These are phyloP conservation scores for Wickerhamiella musiphila DNA, from an alignment of 805 yeast species.

Conservation along the genomic window DNA sequence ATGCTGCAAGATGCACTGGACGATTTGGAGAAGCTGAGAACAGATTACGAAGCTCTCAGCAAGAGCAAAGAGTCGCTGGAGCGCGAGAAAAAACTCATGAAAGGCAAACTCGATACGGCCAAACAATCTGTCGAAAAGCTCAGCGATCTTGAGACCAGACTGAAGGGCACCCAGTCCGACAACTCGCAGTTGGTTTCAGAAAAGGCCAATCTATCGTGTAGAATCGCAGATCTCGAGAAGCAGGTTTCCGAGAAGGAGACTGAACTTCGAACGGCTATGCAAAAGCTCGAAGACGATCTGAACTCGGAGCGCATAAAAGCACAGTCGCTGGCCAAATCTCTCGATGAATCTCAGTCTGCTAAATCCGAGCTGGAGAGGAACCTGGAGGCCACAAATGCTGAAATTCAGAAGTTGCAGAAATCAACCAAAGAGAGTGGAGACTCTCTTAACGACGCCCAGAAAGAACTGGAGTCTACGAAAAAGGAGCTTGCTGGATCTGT, in stretches of 20 bases:
- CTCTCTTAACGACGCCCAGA: conserved; percentile 4
- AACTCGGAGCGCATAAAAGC: too few relatives aligned
- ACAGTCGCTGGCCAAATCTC: too few relatives aligned
- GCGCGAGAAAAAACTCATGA: conserved; percentile 3
- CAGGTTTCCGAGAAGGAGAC: too few relatives aligned
- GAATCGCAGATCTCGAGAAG: too few relatives aligned
- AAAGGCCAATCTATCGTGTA: too few relatives aligned
- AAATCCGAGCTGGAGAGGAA: conserved; percentile 5
- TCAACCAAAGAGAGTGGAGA: conserved; percentile 2
- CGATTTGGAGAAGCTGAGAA: conserved; percentile 3
- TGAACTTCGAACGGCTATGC: too few relatives aligned
- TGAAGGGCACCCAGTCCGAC: too few relatives aligned
- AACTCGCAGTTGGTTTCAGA: too few relatives aligned
- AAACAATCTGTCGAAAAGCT: conserved; percentile 3
- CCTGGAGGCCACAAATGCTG: neutral
- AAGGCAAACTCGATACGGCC: conserved; percentile 5
- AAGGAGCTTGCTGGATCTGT: too few relatives aligned
- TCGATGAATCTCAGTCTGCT: too few relatives aligned
- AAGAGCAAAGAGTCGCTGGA: conserved; percentile 2
- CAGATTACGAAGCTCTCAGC: neutral
- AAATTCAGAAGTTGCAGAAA: neutral
- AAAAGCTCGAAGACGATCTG: too few relatives aligned
- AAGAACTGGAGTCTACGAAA: conserved; percentile 4
- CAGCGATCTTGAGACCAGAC: conserved; percentile 4
- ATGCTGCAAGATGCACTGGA: conserved; percentile 6